Base-by-base conservation (phyloP, 2,329 filamentous ascomycete species). In the Xylariales sp. region DNA sequence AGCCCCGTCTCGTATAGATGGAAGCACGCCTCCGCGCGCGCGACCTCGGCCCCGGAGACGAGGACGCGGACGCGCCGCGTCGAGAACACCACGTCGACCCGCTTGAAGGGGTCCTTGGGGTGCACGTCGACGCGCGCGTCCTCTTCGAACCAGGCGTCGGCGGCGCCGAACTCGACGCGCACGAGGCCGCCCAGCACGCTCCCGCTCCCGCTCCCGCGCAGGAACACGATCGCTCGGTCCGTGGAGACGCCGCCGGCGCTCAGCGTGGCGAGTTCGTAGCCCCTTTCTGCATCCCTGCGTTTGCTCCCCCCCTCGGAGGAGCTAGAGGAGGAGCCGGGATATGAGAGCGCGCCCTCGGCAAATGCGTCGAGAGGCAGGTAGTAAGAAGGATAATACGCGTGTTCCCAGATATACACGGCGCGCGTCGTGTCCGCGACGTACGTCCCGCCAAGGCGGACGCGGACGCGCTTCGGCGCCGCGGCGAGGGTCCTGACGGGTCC, bases 51-150 rank as follows among this genome's bases (percentile, higher is more conserved):
- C 3, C 68, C 72, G 3, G 14, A 14, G 14, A 74, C 58, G 18
- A 65, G 56, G 45, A 91, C 80, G 10, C 84, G 80, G 41, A 91
- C 76, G 0, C 77, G 77, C 0, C 89, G 85, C 1, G 82, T 80
- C 0, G 88, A 90, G 1, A 81, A 80, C 5, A 91, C 76, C 32
- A 89, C 84, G 64, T 91, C 89, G 67, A 92, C 80, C 12, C 90
- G 84, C 71, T 89, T 90, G 79, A 86, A 91, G 0, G 89, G 90
- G 62, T 91, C 89, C 69, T 90, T 91, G 0, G 89, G 89, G 66
- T 92, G 90, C 3, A 87, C 82, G 72, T 84, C 84, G 62, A 91
- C 85, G 1, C 83, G 85, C 0, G 81, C 79, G 58, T 90, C 87
- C 78, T 91, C 89, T 73, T 90, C 88, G 69, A 83, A 85, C 69